These are phyloP conservation scores for Zygoascus ofunaensis DNA, from an alignment of 805 yeast genomes.

Conservation along the genomic window DNA sequence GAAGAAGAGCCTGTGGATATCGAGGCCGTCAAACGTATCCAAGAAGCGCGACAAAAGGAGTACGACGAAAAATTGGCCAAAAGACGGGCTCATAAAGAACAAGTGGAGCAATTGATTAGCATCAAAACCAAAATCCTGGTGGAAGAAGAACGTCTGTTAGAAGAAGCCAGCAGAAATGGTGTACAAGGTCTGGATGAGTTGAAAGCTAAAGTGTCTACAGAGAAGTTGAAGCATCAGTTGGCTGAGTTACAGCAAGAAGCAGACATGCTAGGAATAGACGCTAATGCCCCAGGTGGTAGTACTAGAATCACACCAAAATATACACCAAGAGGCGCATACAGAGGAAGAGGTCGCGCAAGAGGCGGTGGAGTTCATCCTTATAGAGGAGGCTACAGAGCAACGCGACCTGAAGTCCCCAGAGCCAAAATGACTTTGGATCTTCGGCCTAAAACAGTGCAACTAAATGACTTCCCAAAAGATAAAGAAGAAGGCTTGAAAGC, in stretches of 20 bases:
- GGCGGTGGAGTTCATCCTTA: conserved; percentile 19
- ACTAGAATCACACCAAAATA: neutral
- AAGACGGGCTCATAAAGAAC: conserved; percentile 28
- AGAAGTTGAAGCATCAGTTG: conserved; percentile 24
- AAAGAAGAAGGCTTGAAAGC: conserved; percentile 28
- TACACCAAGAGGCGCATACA: conserved; percentile 8
- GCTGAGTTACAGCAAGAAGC: conserved; percentile 30
- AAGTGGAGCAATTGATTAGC: conserved; percentile 27
- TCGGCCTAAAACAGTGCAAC: conserved; percentile 31
- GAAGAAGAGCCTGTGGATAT: conserved; percentile 27
- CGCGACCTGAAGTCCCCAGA: conserved; percentile 20
- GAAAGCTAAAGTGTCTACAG: conserved; percentile 21
- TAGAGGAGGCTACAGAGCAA: conserved; percentile 15
- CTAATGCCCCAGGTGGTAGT: conserved; percentile 6
- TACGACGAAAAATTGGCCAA: conserved; percentile 33
- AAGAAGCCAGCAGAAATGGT: conserved; percentile 19
- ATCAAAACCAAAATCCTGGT: conserved; percentile 27
- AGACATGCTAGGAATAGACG: conserved; percentile 21
- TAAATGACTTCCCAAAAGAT: conserved; percentile 25
- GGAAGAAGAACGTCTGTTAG: conserved; percentile 31
- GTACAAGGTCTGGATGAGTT: conserved; percentile 13
- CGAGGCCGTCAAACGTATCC: conserved; percentile 32
- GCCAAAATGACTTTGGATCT: conserved; percentile 27
- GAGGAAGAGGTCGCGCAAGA: conserved; percentile 19
- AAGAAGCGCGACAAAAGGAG: conserved; percentile 34